Evolutionary conservation across 169 alveolate species (phyloP), one percentile per base, ranked within the genome.

Genomic region (Eimeria sp.): DNA sequence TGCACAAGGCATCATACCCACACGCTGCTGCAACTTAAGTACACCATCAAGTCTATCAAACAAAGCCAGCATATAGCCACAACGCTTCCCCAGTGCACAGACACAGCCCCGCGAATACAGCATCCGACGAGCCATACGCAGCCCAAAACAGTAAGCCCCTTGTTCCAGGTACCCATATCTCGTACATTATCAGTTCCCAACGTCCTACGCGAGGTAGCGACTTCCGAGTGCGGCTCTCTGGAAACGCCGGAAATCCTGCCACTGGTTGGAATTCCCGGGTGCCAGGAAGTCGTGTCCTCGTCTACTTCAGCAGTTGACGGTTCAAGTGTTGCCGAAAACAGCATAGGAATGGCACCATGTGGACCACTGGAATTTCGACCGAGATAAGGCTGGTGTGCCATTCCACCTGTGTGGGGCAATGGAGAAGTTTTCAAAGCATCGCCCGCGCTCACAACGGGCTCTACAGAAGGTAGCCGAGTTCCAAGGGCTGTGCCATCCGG

Each of bases 251-350:
- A 30, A 80, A 23, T 30, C 49, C 71, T 56, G 58, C 56, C 83
- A 9, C 68, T 49, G 1, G 66, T 10, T 52, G 66, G 46, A 78
- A 30, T 14, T 83, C 13, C 90, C 49, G 64, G 90, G 77, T 30
- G 33, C 58, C 60, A 77, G 43, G 23, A 30, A 23, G 76, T 62
- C 77, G 76, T 27, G 62, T 37, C 90, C 58, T 83, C 90, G 74
- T 56, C 77, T 76, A 60, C 37, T 76, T 52, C 77, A 10, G 58
- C 58, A 30, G 90, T 37, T 30, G 90, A 77, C 37, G 1, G 90
- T 20, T 87, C 83, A n/a, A 62, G n/a, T 4, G 93, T 87, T 8
- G 93, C 93, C 49, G 93, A 64, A 64, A 40, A 87, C 54, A 62
- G 66, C 46, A 87, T 27, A 10, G 93, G 93, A 52, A n/a, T 27